A percentile compares a stretch with the other conserved stretches of the same genome.
Conservation (phyloP, 768 basidiomycete species). For the Clathrus columnatus region DNA sequence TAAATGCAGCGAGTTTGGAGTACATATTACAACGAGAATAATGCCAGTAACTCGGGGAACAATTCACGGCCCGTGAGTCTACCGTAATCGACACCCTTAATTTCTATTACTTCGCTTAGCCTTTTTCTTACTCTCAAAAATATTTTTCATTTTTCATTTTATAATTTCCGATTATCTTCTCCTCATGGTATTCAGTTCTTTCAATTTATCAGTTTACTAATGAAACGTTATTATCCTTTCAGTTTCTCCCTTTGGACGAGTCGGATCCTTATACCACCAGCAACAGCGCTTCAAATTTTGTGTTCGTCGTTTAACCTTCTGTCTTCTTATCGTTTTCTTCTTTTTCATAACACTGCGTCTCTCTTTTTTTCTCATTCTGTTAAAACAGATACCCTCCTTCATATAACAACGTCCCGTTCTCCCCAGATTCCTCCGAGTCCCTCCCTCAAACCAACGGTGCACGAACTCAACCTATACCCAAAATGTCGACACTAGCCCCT, state of each 20-base stretch:
- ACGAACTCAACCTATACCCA: not conserved
- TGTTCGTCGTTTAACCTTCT: not conserved
- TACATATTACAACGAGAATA: constrained; percentile 34
- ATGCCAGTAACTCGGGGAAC: not conserved
- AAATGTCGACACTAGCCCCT: not conserved
- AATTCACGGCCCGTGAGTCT: not conserved
- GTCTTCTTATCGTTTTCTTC: not conserved
- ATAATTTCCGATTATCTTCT: not conserved
- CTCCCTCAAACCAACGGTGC: not conserved
- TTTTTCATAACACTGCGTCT: not conserved
- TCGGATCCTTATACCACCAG: not conserved
- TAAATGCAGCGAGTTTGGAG: constrained; percentile 53
- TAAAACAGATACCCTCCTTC: not conserved
- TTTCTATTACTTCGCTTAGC: not conserved
- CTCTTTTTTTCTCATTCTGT: not conserved
- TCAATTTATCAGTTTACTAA: not conserved
- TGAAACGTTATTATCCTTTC: not conserved
- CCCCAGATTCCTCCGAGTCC: not conserved
- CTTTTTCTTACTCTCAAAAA: not conserved
- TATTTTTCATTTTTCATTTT: not conserved
- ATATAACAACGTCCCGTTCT: not conserved
- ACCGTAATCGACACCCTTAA: too few relatives aligned
- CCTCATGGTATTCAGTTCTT: not conserved
- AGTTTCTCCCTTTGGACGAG: not conserved
- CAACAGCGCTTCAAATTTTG: not conserved